These are phyloP conservation scores for Vigna hirtella DNA, from an alignment of 306 rosid genomes.

Conservation along the genomic window DNA sequence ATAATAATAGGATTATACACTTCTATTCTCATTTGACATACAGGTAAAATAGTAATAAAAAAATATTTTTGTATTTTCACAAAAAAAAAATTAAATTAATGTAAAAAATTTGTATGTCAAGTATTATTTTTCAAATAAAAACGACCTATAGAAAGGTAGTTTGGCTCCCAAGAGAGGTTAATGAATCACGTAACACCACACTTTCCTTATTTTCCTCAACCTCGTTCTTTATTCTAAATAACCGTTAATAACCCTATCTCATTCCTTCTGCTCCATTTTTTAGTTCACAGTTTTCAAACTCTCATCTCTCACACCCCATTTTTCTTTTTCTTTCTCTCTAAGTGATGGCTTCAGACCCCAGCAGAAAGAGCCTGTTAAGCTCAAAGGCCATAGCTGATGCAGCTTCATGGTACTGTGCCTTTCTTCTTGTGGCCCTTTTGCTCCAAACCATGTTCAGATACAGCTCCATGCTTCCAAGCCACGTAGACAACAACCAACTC, in stretches of 20 bases:
- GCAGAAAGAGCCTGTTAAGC: conserved; percentile 6
- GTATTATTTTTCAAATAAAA: too few relatives aligned
- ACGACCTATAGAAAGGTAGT: neutral
- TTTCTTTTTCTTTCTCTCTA: neutral
- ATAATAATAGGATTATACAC: too few relatives aligned
- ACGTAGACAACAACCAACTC: conserved; percentile 3
- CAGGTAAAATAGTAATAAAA: too few relatives aligned
- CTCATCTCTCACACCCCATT: neutral
- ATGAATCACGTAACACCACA: conserved; percentile 35
- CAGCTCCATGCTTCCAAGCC: neutral
- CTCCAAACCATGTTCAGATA: conserved; percentile 38
- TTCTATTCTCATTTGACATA: too few relatives aligned
- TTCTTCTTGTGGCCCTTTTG: conserved; percentile 46
- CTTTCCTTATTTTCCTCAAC: conserved; percentile 34
- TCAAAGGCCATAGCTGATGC: conserved; percentile 46
- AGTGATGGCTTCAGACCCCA: conserved; percentile 41
- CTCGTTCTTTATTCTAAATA: conserved; percentile 33
- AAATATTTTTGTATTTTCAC: too few relatives aligned
- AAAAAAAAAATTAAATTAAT: too few relatives aligned
- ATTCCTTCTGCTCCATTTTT: neutral
- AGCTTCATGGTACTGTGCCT: conserved; percentile 58
- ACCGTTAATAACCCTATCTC: conserved; percentile 47
- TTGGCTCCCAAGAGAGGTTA: conserved; percentile 8
- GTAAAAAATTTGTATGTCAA: too few relatives aligned
- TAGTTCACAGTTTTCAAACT: conserved; percentile 12